Percentiles rank a stretch among this genome's conserved stretches.
These are phyloP conservation scores for Coemansia sp. DNA, from an alignment of 192 early-diverging fungal species.

Conservation along the genomic window DNA sequence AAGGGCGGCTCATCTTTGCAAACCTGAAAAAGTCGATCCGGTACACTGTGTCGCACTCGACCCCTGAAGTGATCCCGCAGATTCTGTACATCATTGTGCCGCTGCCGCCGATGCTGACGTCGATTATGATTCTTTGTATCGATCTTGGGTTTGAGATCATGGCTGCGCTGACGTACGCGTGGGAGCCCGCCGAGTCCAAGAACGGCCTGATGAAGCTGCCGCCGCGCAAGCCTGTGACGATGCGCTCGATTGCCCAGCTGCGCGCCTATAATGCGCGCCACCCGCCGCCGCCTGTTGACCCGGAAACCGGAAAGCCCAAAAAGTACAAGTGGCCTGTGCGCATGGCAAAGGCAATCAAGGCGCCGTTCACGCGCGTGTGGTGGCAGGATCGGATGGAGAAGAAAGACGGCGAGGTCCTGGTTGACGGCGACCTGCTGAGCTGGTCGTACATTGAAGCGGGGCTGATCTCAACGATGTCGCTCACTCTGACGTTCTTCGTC, in stretches of 20 bases:
- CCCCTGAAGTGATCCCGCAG: constrained; percentile 85
- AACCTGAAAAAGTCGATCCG: constrained; percentile 95
- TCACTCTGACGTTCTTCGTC: constrained; percentile 73
- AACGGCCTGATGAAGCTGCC: constrained; percentile 82
- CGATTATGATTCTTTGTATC: constrained; percentile 85
- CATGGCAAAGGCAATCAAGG: constrained; percentile 31
- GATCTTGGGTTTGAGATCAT: constrained; percentile 96
- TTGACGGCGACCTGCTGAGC: constrained; percentile 75
- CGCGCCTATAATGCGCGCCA: constrained; percentile 58
- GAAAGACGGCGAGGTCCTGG: constrained; percentile 80
- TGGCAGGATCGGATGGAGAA: constrained; percentile 67
- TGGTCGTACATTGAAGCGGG: constrained; percentile 90
- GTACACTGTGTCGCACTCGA: constrained; percentile 90
- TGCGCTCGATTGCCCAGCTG: constrained; percentile 68
- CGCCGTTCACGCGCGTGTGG: constrained; percentile 58
- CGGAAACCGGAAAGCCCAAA: constrained; percentile 54
- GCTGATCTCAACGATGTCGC: constrained; percentile 72
- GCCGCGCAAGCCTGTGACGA: constrained; percentile 87
- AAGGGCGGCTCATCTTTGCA: constrained; percentile 92
- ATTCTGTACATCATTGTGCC: constrained; percentile 85
- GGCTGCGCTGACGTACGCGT: constrained; percentile 84
- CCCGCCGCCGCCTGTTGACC: constrained; percentile 53
- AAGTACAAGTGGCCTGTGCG: constrained; percentile 24
- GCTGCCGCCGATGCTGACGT: constrained; percentile 74
- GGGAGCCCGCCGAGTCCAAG: constrained; percentile 80